Evolutionary conservation across 176 grass and related monocot species (phyloP).

Genomic region (Otatea glauca): DNA sequence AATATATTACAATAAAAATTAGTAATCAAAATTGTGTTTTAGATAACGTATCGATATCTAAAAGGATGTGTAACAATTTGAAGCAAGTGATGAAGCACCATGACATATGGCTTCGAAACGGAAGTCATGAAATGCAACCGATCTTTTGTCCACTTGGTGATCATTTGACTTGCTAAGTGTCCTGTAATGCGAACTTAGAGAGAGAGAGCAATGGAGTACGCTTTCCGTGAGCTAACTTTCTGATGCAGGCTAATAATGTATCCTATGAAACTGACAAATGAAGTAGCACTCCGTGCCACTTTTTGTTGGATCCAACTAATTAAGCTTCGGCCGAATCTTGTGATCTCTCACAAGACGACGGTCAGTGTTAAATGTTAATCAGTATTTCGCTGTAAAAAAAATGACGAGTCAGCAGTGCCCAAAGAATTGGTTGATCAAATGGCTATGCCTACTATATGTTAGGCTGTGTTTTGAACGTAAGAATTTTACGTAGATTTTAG

Average conservation of each 20-base stretch:
- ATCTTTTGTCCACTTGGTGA: conserved; percentile 25
- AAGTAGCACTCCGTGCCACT: conserved; percentile 48
- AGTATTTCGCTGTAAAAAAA: background rate
- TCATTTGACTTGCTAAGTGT: conserved; percentile 30
- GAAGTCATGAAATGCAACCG: background rate
- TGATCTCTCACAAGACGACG: background rate
- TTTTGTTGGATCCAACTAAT: conserved; percentile 50
- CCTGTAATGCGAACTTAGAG: conserved; percentile 46
- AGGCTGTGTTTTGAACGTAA: background rate
- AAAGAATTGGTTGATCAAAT: background rate
- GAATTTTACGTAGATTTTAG: background rate
- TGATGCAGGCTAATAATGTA: conserved; percentile 38
- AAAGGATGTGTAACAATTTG: too few relatives aligned
- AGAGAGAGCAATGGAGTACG: conserved; percentile 28
- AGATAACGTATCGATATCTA: too few relatives aligned
- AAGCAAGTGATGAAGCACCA: background rate
- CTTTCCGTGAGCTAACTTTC: conserved; percentile 50
- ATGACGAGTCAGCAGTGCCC: background rate
- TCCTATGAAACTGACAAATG: conserved; percentile 52
- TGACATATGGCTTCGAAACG: background rate
- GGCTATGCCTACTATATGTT: background rate
- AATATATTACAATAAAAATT: too few relatives aligned
- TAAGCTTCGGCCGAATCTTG: conserved; percentile 11
- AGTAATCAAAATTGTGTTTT: too few relatives aligned
- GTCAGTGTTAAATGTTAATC: background rate